phyloP scores from a whole-genome alignment of 2,329 filamentous ascomycete species.

The Periconia sp. region DNA sequence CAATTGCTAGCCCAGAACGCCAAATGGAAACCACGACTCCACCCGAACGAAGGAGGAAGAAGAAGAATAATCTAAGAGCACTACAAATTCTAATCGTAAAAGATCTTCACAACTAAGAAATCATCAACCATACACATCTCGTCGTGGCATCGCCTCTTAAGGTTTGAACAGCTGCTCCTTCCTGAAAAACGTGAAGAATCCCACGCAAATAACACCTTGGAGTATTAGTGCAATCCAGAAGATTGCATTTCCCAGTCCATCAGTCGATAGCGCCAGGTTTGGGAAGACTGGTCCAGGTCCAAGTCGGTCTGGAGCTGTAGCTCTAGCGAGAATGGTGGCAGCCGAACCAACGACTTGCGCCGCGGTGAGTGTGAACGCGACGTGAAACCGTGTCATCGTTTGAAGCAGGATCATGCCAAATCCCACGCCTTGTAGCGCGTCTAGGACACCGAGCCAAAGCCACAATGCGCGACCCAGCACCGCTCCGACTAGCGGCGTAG shows the following conservation, averaged over 20 bases:
- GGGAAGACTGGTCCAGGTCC: conserved; percentile 69
- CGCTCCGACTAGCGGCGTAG: conserved; percentile 59
- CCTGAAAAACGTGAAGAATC: conserved; percentile 63
- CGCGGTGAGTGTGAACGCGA: conserved; percentile 65
- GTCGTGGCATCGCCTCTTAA: conserved; percentile 29
- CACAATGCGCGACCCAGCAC: conserved; percentile 64
- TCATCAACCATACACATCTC: not conserved
- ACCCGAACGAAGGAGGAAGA: too few species aligned
- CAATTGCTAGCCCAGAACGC: too few species aligned
- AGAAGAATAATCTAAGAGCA: too few species aligned
- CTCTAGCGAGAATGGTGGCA: conserved; percentile 67
- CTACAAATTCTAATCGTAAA: too few species aligned
- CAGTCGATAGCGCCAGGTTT: conserved; percentile 60
- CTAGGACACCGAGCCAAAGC: conserved; percentile 71
- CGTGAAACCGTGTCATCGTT: conserved; percentile 69
- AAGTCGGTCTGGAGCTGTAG: conserved; percentile 65
- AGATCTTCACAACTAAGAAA: too few species aligned
- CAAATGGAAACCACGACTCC: too few species aligned
- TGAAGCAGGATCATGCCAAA: conserved; percentile 72
- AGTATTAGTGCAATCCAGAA: conserved; percentile 67
- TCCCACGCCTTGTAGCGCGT: conserved; percentile 69
- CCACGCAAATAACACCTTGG: conserved; percentile 65
- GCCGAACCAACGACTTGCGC: conserved; percentile 68
- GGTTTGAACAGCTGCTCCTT: conserved; percentile 66
- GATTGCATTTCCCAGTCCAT: conserved; percentile 51